These are phyloP conservation scores for Anthracocystis setariae DNA, from an alignment of 1,284 basidiomycete species.

Conservation along the genomic window DNA sequence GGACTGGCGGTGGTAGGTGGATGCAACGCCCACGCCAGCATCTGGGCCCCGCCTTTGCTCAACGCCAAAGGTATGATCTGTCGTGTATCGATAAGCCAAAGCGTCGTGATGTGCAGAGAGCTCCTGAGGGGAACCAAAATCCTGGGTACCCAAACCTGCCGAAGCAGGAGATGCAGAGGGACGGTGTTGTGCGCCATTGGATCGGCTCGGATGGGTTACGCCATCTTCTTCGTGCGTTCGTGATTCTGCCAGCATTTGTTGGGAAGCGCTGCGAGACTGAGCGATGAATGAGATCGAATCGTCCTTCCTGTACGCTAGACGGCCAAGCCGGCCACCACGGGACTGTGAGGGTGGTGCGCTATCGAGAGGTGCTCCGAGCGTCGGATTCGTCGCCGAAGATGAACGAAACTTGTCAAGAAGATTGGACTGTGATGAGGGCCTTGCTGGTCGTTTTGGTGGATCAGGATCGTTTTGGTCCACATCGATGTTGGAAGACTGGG, in stretches of 20 bases:
- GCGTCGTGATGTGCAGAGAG: background rate
- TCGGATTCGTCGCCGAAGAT: background rate
- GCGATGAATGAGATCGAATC: slow-evolving; percentile 41
- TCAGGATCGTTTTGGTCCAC: background rate
- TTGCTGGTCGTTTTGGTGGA: background rate
- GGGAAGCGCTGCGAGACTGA: slow-evolving; percentile 31
- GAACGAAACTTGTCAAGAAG: slow-evolving; percentile 6
- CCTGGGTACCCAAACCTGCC: slow-evolving; percentile 25
- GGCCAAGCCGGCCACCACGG: slow-evolving; percentile 38
- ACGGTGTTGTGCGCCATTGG: slow-evolving; percentile 1
- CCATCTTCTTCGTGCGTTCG: slow-evolving; percentile 10
- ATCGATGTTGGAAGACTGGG: slow-evolving; percentile 1
- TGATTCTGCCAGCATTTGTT: slow-evolving; percentile 7
- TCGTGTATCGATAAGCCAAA: no score
- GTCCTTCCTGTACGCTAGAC: slow-evolving; percentile 49
- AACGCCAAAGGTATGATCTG: background rate
- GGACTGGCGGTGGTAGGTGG: slow-evolving; percentile 6
- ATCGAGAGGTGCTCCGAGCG: background rate
- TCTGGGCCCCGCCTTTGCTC: slow-evolving; percentile 2
- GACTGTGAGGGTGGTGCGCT: slow-evolving; percentile 8
- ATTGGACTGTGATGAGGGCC: slow-evolving; percentile 36
- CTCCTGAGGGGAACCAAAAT: background rate
- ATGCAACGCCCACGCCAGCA: slow-evolving; percentile 9
- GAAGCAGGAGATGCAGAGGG: slow-evolving; percentile 3
- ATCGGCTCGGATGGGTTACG: background rate